Evolutionary conservation across 345 rosid genomes (phyloP).

Genomic region (Boechera retrofracta): DNA sequence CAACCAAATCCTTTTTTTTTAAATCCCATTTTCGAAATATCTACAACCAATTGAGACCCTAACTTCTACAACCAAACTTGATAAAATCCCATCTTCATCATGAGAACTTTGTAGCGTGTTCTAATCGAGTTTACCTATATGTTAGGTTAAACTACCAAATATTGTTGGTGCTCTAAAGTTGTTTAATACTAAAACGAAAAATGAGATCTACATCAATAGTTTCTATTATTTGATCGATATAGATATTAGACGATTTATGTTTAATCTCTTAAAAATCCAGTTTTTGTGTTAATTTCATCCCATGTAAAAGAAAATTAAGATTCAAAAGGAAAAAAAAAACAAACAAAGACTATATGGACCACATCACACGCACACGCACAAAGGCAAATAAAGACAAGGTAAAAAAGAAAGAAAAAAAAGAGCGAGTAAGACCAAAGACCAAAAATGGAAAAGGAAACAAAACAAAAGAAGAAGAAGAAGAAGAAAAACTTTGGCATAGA

Average conservation of each 20-base stretch:
- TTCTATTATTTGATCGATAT: background rate
- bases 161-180: background rate
- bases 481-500: slow-evolving; percentile 17
- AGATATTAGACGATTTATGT: background rate
- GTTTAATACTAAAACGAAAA: background rate
- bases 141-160: background rate
- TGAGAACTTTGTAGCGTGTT: background rate
- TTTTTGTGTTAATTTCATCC: no score
- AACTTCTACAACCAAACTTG: background rate
- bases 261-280: no score
- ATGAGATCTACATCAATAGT: background rate
- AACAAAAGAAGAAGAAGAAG: background rate
- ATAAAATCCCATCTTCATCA: background rate
- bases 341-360: no score
- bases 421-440: background rate
- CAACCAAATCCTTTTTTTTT: background rate
- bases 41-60: background rate
- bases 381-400: background rate
- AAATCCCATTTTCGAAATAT: background rate
- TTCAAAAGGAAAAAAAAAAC: no score
- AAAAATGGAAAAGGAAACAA: background rate
- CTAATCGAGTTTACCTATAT: background rate
- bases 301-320: no score
- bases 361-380: no score
- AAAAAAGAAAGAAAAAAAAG: background rate